Evolutionary conservation across 805 yeast species (phyloP).

Genomic region (Starmera quercuum): DNA sequence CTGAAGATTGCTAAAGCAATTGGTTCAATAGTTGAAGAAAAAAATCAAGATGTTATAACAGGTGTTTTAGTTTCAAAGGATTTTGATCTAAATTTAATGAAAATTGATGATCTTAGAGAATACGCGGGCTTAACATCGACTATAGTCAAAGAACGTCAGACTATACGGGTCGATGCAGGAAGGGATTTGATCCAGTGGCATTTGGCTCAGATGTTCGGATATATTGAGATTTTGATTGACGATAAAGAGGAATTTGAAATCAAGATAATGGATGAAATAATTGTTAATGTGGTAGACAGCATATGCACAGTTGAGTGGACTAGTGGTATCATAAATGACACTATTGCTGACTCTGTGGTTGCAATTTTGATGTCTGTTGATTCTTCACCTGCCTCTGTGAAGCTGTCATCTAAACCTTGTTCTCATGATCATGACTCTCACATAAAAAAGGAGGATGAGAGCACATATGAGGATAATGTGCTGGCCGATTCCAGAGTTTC

Average conservation of each 20-base stretch:
- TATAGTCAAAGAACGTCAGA: slow-evolving; percentile 73
- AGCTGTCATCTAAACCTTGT: slow-evolving; percentile 61
- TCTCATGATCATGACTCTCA: slow-evolving; percentile 30
- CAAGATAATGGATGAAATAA: slow-evolving; percentile 58
- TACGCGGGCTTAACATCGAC: slow-evolving; percentile 84
- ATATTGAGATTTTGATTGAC: slow-evolving; percentile 54
- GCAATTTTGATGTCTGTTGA: slow-evolving; percentile 90
- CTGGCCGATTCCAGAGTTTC: slow-evolving; percentile 27
- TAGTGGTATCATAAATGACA: slow-evolving; percentile 82
- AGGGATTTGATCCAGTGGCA: slow-evolving; percentile 82
- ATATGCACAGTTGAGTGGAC: slow-evolving; percentile 79
- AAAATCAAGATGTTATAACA: slow-evolving; percentile 42
- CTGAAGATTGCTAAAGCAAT: slow-evolving; percentile 74
- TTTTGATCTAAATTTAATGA: slow-evolving; percentile 77
- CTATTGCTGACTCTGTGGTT: slow-evolving; percentile 88
- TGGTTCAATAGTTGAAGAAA: slow-evolving; percentile 47
- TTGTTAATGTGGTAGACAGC: slow-evolving; percentile 37
- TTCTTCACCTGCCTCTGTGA: slow-evolving; percentile 91
- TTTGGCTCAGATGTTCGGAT: slow-evolving; percentile 92
- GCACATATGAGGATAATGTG: slow-evolving; percentile 8
- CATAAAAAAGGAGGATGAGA: slow-evolving; percentile 8
- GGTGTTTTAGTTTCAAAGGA: slow-evolving; percentile 91
- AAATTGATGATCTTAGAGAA: slow-evolving; percentile 82
- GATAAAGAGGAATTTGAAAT: slow-evolving; percentile 42
- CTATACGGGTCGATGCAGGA: slow-evolving; percentile 71